Conservation (phyloP, 768 basidiomycete species). For the Mycena belliarum region DNA sequence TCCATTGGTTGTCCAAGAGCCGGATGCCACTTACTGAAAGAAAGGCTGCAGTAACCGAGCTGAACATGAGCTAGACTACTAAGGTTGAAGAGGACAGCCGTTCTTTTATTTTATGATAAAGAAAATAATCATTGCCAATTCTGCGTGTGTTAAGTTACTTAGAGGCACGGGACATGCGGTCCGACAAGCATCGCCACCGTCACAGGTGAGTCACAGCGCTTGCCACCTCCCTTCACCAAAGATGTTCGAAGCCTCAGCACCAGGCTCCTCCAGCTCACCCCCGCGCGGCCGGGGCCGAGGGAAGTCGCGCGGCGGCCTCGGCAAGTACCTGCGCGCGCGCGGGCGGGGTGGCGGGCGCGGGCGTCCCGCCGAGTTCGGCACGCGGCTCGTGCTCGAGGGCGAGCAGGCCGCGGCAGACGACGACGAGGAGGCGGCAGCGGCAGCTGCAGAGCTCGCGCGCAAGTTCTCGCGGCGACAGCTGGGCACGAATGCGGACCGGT, state of each 20-base stretch:
- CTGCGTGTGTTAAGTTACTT: too few species aligned
- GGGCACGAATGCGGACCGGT: slow-evolving; percentile 73
- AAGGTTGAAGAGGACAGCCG: too few species aligned
- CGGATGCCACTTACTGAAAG: too few species aligned
- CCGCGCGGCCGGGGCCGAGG: slow-evolving; percentile 50
- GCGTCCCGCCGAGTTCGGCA: slow-evolving; percentile 66
- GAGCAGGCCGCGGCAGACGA: slow-evolving; percentile 42
- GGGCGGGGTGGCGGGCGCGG: slow-evolving; percentile 62
- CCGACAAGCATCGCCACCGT: too few species aligned
- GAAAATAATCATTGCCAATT: too few species aligned
- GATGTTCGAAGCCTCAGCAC: slow-evolving; percentile 3
- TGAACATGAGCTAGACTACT: too few species aligned
- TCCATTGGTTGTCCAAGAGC: too few species aligned
- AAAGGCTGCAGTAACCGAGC: too few species aligned
- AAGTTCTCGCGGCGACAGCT: slow-evolving; percentile 63
- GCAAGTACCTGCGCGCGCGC: slow-evolving; percentile 73
- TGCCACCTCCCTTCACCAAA: too few species aligned
- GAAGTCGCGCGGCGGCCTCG: slow-evolving; percentile 66
- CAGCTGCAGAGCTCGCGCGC: slow-evolving; percentile 44
- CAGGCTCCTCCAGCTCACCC: background rate
- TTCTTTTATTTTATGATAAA: too few species aligned
- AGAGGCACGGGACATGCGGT: too few species aligned
- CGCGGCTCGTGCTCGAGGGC: slow-evolving; percentile 60
- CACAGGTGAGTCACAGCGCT: too few species aligned
- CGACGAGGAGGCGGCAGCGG: slow-evolving; percentile 50